Conservation (phyloP, 306 rosid genomes). For the Canavalia ensiformis region DNA sequence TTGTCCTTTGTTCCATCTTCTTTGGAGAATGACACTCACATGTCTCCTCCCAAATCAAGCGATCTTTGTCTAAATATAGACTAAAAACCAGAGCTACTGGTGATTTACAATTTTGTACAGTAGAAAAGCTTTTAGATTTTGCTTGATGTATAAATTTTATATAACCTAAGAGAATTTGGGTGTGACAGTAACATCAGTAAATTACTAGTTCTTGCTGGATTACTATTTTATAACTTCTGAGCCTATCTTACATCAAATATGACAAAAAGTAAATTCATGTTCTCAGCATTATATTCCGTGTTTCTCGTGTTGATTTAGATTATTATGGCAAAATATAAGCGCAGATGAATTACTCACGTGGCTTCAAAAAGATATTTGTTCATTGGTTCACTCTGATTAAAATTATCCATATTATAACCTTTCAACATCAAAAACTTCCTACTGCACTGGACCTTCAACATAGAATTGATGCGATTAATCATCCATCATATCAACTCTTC, state of each 20-base stretch:
- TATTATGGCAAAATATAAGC: not conserved
- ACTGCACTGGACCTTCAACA: too few relatives aligned
- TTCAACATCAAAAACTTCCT: not conserved
- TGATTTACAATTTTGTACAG: constrained; percentile 24
- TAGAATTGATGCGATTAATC: constrained; percentile 1
- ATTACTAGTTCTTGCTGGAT: constrained; percentile 15
- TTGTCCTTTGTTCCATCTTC: constrained; percentile 43
- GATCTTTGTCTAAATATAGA: constrained; percentile 55
- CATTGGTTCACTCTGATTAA: not conserved
- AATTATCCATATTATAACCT: not conserved
- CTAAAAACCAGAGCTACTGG: constrained; percentile 26
- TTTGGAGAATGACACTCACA: constrained; percentile 39
- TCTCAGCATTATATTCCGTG: not conserved
- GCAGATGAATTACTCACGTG: not conserved
- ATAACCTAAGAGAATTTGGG: not conserved
- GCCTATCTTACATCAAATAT: not conserved
- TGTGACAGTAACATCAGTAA: not conserved
- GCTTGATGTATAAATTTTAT: constrained; percentile 5
- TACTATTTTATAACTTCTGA: not conserved
- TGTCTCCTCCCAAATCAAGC: constrained; percentile 41
- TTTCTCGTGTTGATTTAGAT: not conserved
- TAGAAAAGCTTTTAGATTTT: constrained; percentile 2
- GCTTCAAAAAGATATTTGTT: not conserved
- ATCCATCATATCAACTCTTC: not conserved
- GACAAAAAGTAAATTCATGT: not conserved